Percentiles rank a stretch among this genome's conserved stretches.
Conservation (phyloP, 140 eudicot species). For the Oenanthe javanica region DNA sequence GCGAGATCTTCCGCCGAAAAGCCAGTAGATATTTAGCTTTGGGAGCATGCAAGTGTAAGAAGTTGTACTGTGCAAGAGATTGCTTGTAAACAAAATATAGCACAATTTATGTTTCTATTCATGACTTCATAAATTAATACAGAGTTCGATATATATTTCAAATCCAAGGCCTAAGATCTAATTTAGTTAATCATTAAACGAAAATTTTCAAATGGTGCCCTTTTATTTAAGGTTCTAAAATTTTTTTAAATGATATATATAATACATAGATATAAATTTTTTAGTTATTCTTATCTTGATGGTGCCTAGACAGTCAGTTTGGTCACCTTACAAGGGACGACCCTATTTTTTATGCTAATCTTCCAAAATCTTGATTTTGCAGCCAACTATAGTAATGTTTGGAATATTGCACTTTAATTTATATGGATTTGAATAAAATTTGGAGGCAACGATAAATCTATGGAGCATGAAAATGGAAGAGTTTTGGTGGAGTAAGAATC, state of each 20-base stretch:
- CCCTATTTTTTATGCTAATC: background rate
- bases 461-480: background rate
- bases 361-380: background rate
- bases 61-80: conserved; percentile 9
- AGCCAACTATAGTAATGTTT: no score
- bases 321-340: no score
- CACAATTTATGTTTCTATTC: background rate
- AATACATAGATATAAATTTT: no score
- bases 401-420: background rate
- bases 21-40: background rate
- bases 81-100: conserved; percentile 18
- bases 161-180: no score
- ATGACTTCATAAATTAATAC: no score
- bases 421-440: background rate
- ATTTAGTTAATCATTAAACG: no score
- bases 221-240: no score
- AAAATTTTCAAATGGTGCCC: no score
- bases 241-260: no score
- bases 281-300: no score
- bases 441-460: background rate
- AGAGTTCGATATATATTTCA: no score
- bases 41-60: background rate
- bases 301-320: no score
- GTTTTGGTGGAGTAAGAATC: conserved; percentile 8
- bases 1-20: conserved; percentile 2